Base-by-base conservation (phyloP, 768 basidiomycete species). In the Trametes punicea region DNA sequence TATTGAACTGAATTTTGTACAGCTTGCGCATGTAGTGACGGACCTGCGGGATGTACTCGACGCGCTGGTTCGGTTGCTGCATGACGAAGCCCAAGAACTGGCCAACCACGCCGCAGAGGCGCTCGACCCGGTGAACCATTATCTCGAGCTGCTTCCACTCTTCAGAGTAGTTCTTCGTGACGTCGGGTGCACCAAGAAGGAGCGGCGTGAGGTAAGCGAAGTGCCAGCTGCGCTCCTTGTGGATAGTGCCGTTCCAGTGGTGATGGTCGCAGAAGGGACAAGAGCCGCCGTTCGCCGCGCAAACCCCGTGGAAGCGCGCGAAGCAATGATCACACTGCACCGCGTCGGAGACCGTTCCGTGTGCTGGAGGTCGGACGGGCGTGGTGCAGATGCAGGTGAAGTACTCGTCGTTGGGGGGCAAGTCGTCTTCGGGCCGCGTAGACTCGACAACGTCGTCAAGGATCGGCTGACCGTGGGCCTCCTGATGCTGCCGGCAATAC, bases 201-300 rank as follows among this genome's bases (percentile, higher is more conserved):
- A 91, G 81, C 23, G 81, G 76, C 2, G 90, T 87, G 23, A 93
- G 77, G 70, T 81, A 90, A 67, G 84, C 87, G 71, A 87, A 93
- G 65, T 93, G 89, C 82, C 84, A 93, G 62, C 78, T 87, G 45
- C 91, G 84, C 60, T 88, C 81, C 69, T 91, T 92, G 67, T 83
- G 82, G 49, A 93, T 85, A 3, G 87, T 81, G 18, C 90, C 90
- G 62, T 93, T 90, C 90, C 90, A 93, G 65, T 93, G 91, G 59
- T 91, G 87, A 63, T 91, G 90, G 61, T 93, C 90, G 62, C 90
- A 93, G 75, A 93, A 93, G 0, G 90, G 90, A 66, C 90, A 93
- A 4, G 90, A 93, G 31, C 90, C 91, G n/a, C 90, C 90, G 60
- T 87, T 89, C 62, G 85, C 85, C 10, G 90, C 90, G 63, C 90